phyloP scores from a whole-genome alignment of 2,329 filamentous ascomycete species.

The Pseudogymnoascus pannorum region DNA sequence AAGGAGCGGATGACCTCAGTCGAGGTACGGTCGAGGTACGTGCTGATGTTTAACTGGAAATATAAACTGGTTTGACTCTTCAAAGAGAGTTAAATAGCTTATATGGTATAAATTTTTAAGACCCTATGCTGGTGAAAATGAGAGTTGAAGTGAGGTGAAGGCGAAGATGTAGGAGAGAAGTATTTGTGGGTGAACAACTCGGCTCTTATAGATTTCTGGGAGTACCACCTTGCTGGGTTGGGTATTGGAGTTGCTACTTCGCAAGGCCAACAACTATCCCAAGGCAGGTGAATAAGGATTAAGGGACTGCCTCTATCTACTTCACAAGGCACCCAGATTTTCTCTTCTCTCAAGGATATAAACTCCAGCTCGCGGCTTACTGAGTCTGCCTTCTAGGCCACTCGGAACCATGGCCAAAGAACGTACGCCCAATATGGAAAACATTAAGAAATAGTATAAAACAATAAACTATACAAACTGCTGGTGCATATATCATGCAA shows the following conservation, averaged over 20 bases:
- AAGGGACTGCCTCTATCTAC: too few species aligned
- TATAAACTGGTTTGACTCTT: conserved; percentile 3
- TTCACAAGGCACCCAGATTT: not conserved
- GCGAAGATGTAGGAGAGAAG: not conserved
- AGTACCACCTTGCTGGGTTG: not conserved
- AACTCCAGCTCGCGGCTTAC: not conserved
- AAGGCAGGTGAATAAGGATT: not conserved
- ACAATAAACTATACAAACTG: not conserved
- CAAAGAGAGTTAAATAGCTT: conserved; percentile 3
- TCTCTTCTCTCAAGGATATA: not conserved
- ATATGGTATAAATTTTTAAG: not conserved
- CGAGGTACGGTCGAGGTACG: not conserved
- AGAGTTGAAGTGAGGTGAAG: not conserved
- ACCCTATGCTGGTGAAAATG: not conserved
- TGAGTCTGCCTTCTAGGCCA: not conserved
- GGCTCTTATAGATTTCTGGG: not conserved
- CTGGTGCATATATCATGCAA: not conserved
- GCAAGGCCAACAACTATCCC: not conserved
- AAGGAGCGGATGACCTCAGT: conserved; percentile 1
- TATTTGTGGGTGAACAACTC: conserved; percentile 1
- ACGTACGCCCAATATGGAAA: not conserved
- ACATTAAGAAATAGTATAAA: not conserved
- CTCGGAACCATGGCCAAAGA: not conserved
- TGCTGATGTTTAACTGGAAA: not conserved
- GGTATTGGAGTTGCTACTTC: not conserved